phyloP scores from a whole-genome alignment of 257 asterid genomes.

The Nemophila menziesii region DNA sequence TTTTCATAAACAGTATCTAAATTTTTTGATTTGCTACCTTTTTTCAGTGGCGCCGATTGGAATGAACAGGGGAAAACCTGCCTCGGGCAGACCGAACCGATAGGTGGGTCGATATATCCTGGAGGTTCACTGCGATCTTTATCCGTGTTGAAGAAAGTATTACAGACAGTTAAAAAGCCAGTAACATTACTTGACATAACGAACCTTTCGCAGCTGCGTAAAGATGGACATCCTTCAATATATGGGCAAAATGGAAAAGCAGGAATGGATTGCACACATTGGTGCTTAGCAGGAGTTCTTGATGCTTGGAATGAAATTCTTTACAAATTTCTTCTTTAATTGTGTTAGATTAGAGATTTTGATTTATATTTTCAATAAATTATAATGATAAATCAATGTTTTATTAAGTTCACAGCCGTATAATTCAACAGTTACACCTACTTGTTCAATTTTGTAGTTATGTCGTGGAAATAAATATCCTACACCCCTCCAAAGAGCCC shows the following conservation, averaged over 20 bases:
- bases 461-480: too few relatives aligned
- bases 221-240: constrained; percentile 84
- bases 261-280: constrained; percentile 76
- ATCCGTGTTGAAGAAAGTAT: constrained; percentile 42
- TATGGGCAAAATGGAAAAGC: constrained; percentile 40
- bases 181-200: constrained; percentile 56
- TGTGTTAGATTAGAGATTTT: too few relatives aligned
- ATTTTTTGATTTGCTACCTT: background rate
- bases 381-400: too few relatives aligned
- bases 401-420: too few relatives aligned
- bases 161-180: constrained; percentile 35
- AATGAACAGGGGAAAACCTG: constrained; percentile 52
- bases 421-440: too few relatives aligned
- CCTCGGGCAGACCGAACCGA: constrained; percentile 30
- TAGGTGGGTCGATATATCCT: constrained; percentile 49
- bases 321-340: constrained; percentile 40
- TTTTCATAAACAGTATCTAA: too few relatives aligned
- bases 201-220: constrained; percentile 56
- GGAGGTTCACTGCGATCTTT: constrained; percentile 58
- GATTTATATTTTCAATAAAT: too few relatives aligned
- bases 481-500: too few relatives aligned
- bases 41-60: constrained; percentile 59
- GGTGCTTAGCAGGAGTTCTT: constrained; percentile 90
- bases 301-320: constrained; percentile 80
- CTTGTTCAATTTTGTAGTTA: too few relatives aligned